A percentile compares a stretch with the other conserved stretches of the same genome.
These are phyloP conservation scores for Corchorus capsularis DNA, from an alignment of 345 rosid species.

Conservation along the genomic window DNA sequence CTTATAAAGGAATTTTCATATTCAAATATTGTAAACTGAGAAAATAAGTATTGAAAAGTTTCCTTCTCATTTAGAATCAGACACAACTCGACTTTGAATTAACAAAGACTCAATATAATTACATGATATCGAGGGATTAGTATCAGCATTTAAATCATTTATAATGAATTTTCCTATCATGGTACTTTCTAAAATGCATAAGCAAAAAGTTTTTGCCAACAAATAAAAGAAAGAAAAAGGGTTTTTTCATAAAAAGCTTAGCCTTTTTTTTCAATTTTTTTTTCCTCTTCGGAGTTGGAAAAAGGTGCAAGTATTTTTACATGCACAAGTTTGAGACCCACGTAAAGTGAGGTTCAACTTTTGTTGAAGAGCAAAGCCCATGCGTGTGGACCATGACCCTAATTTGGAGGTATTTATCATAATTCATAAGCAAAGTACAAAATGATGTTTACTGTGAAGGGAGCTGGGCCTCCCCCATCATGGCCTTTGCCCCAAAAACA, in stretches of 20 bases:
- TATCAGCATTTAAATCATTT: no score
- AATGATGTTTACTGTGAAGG: constrained; percentile 26
- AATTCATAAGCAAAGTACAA: constrained; percentile 25
- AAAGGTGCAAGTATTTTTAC: constrained; percentile 6
- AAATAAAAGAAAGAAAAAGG: neutral
- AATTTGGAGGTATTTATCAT: constrained; percentile 30
- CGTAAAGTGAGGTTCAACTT: constrained; percentile 24
- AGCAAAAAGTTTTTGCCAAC: neutral
- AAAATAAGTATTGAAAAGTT: no score
- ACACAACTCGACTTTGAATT: no score
- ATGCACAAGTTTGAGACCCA: constrained; percentile 13
- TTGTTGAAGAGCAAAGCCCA: constrained; percentile 10
- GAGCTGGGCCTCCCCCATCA: neutral
- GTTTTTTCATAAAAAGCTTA: neutral
- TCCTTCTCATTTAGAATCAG: no score
- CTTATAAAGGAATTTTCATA: no score
- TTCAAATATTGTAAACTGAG: no score
- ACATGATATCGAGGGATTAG: no score
- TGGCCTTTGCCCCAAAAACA: constrained; percentile 21
- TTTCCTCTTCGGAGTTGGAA: neutral
- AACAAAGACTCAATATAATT: no score
- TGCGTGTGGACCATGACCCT: constrained; percentile 42
- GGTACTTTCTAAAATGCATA: neutral
- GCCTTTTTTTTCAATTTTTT: neutral
- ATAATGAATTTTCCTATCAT: no score